Percentiles rank a stretch among this genome's conserved stretches.
phyloP scores from a whole-genome alignment of 345 rosid species.

The Sisymbrium irio region DNA sequence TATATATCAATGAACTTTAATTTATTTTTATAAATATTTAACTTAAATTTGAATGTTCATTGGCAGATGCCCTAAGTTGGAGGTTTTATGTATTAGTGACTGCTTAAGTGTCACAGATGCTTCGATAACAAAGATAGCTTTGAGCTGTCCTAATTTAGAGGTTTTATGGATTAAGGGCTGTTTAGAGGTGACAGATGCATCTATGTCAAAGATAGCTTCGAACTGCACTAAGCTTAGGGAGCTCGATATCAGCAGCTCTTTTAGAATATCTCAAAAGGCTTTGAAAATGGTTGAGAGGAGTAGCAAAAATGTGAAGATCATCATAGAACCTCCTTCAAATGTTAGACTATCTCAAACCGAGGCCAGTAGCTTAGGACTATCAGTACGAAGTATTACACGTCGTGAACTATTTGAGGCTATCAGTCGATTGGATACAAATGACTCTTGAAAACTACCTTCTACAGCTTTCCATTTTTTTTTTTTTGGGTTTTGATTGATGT shows the following conservation, averaged over 20 bases:
- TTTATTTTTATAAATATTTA: too few species aligned
- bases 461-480: too few species aligned
- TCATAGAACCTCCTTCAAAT: background rate
- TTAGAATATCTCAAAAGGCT: background rate
- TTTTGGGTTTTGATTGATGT: too few species aligned
- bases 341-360: background rate
- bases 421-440: too few species aligned
- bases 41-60: background rate
- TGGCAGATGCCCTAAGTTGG: background rate
- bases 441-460: too few species aligned
- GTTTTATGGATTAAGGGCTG: background rate
- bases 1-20: too few species aligned
- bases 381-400: background rate
- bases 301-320: background rate
- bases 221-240: background rate
- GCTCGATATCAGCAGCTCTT: background rate
- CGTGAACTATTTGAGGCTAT: background rate
- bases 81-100: too few species aligned
- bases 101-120: too few species aligned
- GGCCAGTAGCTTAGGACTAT: background rate
- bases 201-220: background rate
- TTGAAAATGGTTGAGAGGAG: background rate
- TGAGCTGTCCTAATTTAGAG: background rate
- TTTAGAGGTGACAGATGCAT: background rate
- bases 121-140: too few species aligned